phyloP scores from a whole-genome alignment of 2,329 filamentous ascomycete genomes.

The Colletotrichum sansevieriae region DNA sequence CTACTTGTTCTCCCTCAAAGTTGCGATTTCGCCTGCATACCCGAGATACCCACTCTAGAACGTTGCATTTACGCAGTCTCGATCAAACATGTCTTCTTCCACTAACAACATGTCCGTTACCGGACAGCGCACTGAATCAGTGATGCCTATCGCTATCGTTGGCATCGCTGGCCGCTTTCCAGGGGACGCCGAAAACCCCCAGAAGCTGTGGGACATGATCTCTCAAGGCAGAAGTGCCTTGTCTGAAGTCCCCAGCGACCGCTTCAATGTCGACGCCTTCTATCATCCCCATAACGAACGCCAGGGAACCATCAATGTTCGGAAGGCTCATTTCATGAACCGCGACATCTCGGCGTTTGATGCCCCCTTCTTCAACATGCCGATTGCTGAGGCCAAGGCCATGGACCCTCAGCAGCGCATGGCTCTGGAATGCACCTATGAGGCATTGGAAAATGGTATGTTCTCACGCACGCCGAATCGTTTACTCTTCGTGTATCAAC shows the following conservation, averaged over 20 bases:
- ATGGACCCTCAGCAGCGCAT: conserved; percentile 52
- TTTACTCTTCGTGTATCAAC: neutral
- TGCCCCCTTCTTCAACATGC: conserved; percentile 48
- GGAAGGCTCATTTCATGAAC: conserved; percentile 42
- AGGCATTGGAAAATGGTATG: conserved; percentile 48
- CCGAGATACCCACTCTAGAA: neutral
- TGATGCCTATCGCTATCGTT: conserved; percentile 43
- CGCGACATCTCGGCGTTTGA: conserved; percentile 44
- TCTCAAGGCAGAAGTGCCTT: conserved; percentile 25
- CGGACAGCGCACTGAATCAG: neutral
- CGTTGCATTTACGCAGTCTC: conserved; percentile 1
- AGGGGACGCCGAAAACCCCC: conserved; percentile 41
- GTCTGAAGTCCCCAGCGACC: neutral
- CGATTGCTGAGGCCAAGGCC: conserved; percentile 45
- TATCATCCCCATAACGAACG: conserved; percentile 12
- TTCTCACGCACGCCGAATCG: neutral
- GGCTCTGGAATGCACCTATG: conserved; percentile 51
- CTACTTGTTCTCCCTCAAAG: neutral
- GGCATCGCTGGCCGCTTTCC: conserved; percentile 44
- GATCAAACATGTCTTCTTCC: neutral
- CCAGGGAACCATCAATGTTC: conserved; percentile 44
- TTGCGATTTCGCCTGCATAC: neutral
- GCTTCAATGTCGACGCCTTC: conserved; percentile 10
- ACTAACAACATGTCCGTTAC: neutral
- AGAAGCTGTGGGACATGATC: conserved; percentile 42